Evolutionary conservation across 1,284 basidiomycete genomes (phyloP).

Genomic region (Xerocomus alliaceus): DNA sequence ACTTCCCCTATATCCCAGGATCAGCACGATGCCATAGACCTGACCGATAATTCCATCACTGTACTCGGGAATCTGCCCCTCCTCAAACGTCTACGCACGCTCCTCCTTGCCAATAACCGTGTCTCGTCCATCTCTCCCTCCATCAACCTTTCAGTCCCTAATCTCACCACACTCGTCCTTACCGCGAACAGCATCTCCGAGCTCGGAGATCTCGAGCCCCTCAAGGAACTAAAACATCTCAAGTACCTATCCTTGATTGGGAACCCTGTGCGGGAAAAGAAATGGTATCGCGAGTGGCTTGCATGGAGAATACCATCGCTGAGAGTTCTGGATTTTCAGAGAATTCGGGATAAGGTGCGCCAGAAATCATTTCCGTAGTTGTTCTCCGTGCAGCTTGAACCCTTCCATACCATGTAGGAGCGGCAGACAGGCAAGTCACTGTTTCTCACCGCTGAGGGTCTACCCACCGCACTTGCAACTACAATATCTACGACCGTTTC

Average conservation of each 20-base stretch:
- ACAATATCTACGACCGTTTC: conserved; percentile 78
- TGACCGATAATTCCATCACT: conserved; percentile 94
- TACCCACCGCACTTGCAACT: conserved; percentile 83
- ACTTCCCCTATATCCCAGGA: conserved; percentile 63
- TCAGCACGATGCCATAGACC: conserved; percentile 93
- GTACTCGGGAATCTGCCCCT: conserved; percentile 88
- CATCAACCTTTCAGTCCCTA: conserved; percentile 83
- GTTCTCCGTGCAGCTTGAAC: conserved; percentile 35
- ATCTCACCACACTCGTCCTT: conserved; percentile 80
- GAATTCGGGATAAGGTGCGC: conserved; percentile 93
- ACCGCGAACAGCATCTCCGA: conserved; percentile 79
- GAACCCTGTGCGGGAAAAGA: conserved; percentile 92
- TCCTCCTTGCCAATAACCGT: conserved; percentile 89
- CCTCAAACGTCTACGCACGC: conserved; percentile 77
- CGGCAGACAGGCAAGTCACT: conserved; percentile 75
- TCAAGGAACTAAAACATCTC: conserved; percentile 80
- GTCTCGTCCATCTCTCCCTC: conserved; percentile 83
- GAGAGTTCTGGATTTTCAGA: conserved; percentile 95
- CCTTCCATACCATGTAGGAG: conserved; percentile 59
- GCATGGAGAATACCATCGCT: conserved; percentile 82
- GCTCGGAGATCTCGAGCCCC: conserved; percentile 84
- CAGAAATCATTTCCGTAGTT: conserved; percentile 37
- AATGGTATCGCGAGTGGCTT: conserved; percentile 97
- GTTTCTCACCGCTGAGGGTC: conserved; percentile 77
- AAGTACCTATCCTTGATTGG: conserved; percentile 86